Percentiles rank a stretch among this genome's conserved stretches.
phyloP scores from a whole-genome alignment of 2,329 filamentous ascomycete genomes.

The Esteya vermicola region DNA sequence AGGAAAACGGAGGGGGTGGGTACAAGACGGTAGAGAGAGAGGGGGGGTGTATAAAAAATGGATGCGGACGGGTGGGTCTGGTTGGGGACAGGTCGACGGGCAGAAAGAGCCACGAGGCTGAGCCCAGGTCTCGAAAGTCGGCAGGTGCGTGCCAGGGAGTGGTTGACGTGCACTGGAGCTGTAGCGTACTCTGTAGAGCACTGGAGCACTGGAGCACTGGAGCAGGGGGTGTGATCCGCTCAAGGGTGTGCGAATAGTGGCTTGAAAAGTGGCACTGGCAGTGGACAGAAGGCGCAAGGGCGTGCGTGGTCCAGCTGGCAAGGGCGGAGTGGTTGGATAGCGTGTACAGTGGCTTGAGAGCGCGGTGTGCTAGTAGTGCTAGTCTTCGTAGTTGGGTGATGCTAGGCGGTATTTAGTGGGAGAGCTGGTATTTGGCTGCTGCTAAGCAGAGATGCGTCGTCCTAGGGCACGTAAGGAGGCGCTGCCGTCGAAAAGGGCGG shows the following conservation, averaged over 20 bases:
- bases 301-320: slow-evolving; percentile 4
- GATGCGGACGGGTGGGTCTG: background rate
- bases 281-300: background rate
- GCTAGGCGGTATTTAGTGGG: background rate
- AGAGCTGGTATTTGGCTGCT: too few species aligned
- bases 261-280: too few species aligned
- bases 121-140: slow-evolving; percentile 3
- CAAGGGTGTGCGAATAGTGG: background rate
- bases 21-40: too few species aligned
- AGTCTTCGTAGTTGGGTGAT: background rate
- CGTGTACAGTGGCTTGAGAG: background rate
- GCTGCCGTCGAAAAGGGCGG: slow-evolving; percentile 3
- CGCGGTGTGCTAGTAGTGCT: background rate
- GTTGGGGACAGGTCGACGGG: background rate
- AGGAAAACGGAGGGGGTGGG: too few species aligned
- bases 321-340: background rate
- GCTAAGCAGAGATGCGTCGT: background rate
- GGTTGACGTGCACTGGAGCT: slow-evolving; percentile 10
- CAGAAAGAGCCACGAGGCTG: slow-evolving; percentile 10
- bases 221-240: background rate
- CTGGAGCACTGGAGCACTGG: too few species aligned
- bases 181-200: too few species aligned
- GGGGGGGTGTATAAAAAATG: too few species aligned
- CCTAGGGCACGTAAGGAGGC: slow-evolving; percentile 6
- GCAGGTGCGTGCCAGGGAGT: slow-evolving; percentile 7